phyloP scores from a whole-genome alignment of 2,329 filamentous ascomycete species.

The Dryadomyces quercivorus region DNA sequence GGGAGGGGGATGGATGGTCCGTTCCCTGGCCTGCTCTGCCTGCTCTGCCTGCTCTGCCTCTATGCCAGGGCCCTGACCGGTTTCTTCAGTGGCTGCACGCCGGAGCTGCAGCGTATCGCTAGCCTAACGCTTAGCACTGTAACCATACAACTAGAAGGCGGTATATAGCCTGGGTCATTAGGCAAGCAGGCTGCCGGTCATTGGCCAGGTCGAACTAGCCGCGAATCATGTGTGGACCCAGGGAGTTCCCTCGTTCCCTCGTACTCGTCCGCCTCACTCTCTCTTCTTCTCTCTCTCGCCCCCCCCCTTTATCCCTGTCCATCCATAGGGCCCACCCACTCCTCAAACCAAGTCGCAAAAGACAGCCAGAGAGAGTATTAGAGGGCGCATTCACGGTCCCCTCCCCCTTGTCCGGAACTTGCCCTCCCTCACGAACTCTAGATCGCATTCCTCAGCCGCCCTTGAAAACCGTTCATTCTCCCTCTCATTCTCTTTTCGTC shows the following conservation, averaged over 20 bases:
- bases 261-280: too few species aligned
- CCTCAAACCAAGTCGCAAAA: neutral
- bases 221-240: neutral
- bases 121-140: neutral
- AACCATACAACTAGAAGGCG: neutral
- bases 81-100: neutral
- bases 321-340: too few species aligned
- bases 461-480: neutral
- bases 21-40: too few species aligned
- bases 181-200: neutral
- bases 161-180: neutral
- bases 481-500: too few species aligned
- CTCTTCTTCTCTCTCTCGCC: too few species aligned
- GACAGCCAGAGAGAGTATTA: neutral
- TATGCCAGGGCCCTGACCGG: neutral
- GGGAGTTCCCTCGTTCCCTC: too few species aligned
- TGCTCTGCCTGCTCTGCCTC: too few species aligned
- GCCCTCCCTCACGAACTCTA: neutral
- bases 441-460: neutral
- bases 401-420: neutral
- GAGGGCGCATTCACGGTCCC: neutral
- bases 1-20: too few species aligned
- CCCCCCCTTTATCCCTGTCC: too few species aligned
- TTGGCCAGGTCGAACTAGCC: neutral
- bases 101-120: neutral